Base-by-base conservation (phyloP, 768 basidiomycete genomes). In the Serendipita indica region DNA sequence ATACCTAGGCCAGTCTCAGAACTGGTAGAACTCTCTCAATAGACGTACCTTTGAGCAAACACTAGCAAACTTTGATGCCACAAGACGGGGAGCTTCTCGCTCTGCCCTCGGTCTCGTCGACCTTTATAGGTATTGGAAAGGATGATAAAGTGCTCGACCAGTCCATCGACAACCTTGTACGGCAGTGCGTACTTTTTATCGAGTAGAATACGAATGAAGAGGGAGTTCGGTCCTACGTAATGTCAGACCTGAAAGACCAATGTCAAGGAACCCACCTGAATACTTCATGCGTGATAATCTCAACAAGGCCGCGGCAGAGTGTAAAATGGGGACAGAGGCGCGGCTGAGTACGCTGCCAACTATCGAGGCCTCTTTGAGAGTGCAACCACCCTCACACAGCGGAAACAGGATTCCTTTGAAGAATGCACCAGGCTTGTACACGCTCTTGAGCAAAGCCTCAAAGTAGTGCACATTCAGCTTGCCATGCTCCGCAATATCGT, bases 351-450 rank as follows among this genome's bases (percentile, higher is more conserved):
- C 82, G 2, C 92, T 96, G 2, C 89, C 92, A 58, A 98, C 76
- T 57, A 99, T 91, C 1, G 91, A 86, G 1, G 92, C 91, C 73
- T 98, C 94, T 67, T 90, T 92, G 25, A 99, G 73, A 1, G 90
- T 85, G 67, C 91, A 97, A 13, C 89, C 88, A 60, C 72, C 74
- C 83, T 94, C 90, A 61, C 96, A 78, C 69, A 99, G 75, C 0
- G 96, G 96, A 69, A 99, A 97, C 34, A 99, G 77, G 60, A 99
- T 83, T 3, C 94, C 96, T 69, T 99, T 98, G 77, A 98, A 98
- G 69, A 98, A 97, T 0, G 96, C 94, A 2, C 86, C 87, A 2
- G 96, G 96, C 70, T 98, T 99, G 71, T 94, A 98, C 60, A 98
- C 71, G 3, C 89, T 80, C 64, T 89, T 83, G 70, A 90, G 92